Percentiles rank a stretch among this genome's conserved stretches.
These are phyloP conservation scores for Fusarium miscanthi DNA, from an alignment of 2,329 filamentous ascomycete species.

Conservation along the genomic window DNA sequence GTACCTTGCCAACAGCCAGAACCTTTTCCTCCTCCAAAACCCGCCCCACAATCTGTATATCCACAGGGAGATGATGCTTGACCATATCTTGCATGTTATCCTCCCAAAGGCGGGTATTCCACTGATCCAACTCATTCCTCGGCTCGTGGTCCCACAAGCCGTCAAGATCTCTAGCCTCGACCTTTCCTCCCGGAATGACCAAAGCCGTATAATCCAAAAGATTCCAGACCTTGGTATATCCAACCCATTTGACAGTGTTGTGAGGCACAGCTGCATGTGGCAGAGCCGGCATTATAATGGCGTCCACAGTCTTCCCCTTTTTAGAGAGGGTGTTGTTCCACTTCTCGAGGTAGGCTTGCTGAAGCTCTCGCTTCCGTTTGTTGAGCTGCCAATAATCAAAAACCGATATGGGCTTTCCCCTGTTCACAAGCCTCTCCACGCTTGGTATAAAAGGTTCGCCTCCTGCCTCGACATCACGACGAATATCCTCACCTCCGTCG, in stretches of 20 bases:
- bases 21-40: constrained; percentile 33
- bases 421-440: constrained; percentile 66
- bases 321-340: constrained; percentile 61
- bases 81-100: constrained; percentile 4
- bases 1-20: constrained; percentile 14
- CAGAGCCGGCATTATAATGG: constrained; percentile 68
- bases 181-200: constrained; percentile 38
- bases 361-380: constrained; percentile 60
- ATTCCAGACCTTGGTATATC: constrained; percentile 52
- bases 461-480: constrained; percentile 61
- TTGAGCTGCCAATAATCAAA: constrained; percentile 77
- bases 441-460: constrained; percentile 71
- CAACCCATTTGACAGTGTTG: constrained; percentile 56
- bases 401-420: constrained; percentile 65
- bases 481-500: constrained; percentile 73
- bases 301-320: constrained; percentile 62
- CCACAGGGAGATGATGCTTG: constrained; percentile 2
- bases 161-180: not conserved
- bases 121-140: constrained; percentile 11
- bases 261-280: constrained; percentile 67
- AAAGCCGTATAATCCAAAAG: constrained; percentile 46
- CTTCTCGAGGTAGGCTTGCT: constrained; percentile 63
- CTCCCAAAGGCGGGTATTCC: constrained; percentile 25
- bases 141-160: not conserved
- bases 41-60: constrained; percentile 24